Conservation (phyloP, 2,329 filamentous ascomycete species). For the Sarocladium oryzae region DNA sequence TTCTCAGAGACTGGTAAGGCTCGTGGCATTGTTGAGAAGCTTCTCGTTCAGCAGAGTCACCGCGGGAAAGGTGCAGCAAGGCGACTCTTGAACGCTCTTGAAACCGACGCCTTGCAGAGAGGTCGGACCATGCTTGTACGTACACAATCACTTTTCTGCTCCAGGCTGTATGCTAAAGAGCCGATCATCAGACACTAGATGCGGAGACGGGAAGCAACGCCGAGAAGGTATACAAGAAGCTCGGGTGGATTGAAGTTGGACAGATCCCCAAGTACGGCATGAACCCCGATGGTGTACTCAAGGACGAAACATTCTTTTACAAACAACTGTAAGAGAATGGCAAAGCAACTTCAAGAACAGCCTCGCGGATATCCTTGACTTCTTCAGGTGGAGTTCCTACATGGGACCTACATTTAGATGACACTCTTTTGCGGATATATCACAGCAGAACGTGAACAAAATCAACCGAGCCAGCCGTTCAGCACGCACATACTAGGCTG, state of each 20-base stretch:
- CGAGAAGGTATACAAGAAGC: slow-evolving; percentile 44
- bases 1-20: slow-evolving; percentile 49
- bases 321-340: slow-evolving; percentile 38
- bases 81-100: slow-evolving; percentile 45
- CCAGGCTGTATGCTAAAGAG: neutral
- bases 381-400: too few species aligned
- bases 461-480: too few species aligned
- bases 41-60: slow-evolving; percentile 47
- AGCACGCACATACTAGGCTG: too few species aligned
- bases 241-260: slow-evolving; percentile 52
- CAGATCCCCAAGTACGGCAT: slow-evolving; percentile 47
- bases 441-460: neutral
- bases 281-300: slow-evolving; percentile 41
- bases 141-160: slow-evolving; percentile 11
- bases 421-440: neutral
- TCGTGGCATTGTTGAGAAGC: slow-evolving; percentile 48
- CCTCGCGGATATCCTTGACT: too few species aligned
- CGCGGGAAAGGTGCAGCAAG: slow-evolving; percentile 45
- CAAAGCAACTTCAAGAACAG: neutral
- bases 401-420: too few species aligned
- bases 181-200: slow-evolving; percentile 38
- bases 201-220: slow-evolving; percentile 45
- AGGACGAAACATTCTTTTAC: slow-evolving; percentile 51
- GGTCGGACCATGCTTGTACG: slow-evolving; percentile 49
- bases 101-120: slow-evolving; percentile 42